Conservation (phyloP, 805 yeast species). For the Alloascoidea hylecoeti region DNA sequence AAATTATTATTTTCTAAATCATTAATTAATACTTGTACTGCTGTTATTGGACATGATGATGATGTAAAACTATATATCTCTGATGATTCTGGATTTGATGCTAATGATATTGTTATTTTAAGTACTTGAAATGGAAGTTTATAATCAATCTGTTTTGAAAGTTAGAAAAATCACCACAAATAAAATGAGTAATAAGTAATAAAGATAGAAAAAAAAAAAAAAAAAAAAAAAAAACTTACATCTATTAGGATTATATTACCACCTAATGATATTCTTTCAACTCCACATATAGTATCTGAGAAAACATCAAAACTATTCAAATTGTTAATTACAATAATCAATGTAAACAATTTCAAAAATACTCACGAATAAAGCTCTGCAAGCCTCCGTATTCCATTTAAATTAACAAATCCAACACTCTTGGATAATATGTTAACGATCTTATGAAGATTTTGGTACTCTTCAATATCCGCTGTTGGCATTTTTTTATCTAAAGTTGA, state of each 20-base stretch:
- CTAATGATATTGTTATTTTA: conserved; percentile 1
- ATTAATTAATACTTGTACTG: not conserved
- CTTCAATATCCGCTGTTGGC: no score
- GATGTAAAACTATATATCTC: not conserved
- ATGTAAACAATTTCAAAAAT: not conserved
- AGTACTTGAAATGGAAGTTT: not conserved
- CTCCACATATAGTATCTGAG: not conserved
- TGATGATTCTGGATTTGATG: not conserved
- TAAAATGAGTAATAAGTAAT: no score
- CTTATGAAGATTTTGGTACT: conserved; percentile 1
- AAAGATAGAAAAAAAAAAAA: no score
- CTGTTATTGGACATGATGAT: not conserved
- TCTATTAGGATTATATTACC: conserved; percentile 3
- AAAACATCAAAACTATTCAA: conserved; percentile 1
- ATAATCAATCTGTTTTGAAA: not conserved
- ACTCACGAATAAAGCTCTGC: not conserved
- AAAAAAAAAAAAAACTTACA: conserved; percentile 2
- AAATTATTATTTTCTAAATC: not conserved
- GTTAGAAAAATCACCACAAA: not conserved
- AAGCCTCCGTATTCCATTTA: not conserved
- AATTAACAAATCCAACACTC: not conserved
- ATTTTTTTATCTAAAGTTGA: no score
- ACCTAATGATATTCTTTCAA: conserved; percentile 2
- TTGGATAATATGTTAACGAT: not conserved
- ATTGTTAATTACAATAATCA: not conserved